Base-by-base conservation (phyloP, 257 asterid species). In the Penstemon newberryi region DNA sequence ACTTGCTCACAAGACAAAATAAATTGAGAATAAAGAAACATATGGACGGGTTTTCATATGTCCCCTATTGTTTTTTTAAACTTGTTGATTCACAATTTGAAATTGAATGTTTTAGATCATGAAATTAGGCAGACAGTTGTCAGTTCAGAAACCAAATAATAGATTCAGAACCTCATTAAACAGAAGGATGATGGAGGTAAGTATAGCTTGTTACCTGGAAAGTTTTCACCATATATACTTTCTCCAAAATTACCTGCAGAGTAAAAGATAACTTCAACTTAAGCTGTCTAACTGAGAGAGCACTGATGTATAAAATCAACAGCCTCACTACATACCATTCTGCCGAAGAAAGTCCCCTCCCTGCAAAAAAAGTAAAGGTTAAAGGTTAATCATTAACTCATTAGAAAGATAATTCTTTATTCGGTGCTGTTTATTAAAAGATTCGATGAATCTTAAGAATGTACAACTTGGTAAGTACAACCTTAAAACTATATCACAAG, bases 401-500 rank as follows among this genome's bases (percentile, higher is more conserved):
- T 10, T 18, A 61, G 57, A 56, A 73, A 65, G 44, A 57, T 25
- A 4, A 59, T 40, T 66, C 65, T 67, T 43, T 46, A 60, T 44
- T 10, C 38, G 65, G 52, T 63, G 75, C 68, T 70, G 39, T 60
- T 65, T 43, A 73, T 60, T 63, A 73, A 52, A 72, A 70, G 70
- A 65, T 67, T 72, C 61, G 58, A 66, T 40, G 73, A 79, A 70
- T 70, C 74, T 62, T 67, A 60, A 63, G 71, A 84, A 81, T 79
- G 56, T 70, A 74, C 82, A 86, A 78, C 88, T 72, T 70, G 15
- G 78, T 75, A 75, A 80, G 71, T 66, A 87, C 86, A 85, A 92
- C 98, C 95, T 92, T 74, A 86, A 89, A 86, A 90, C 89, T 83
- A 92, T 66, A 90, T 88, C 96, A 88, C 89, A 85, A 85, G 91